phyloP scores from a whole-genome alignment of 768 basidiomycete genomes.

The Gloeostereum incarnatum region DNA sequence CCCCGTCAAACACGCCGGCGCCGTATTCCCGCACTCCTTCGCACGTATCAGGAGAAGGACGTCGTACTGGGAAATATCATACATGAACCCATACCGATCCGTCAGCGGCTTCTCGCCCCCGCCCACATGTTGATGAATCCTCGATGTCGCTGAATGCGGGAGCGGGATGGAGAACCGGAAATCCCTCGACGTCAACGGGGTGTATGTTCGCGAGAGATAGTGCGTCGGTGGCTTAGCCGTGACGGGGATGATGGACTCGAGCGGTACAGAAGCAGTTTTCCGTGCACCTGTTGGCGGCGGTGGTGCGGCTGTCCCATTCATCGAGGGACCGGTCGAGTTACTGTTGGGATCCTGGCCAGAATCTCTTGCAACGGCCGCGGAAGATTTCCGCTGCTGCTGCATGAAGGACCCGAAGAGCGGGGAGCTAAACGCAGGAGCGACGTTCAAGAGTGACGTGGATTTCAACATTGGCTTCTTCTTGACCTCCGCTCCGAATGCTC shows the following conservation, averaged over 20 bases:
- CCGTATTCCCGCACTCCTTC: conserved; percentile 61
- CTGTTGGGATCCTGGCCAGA: no score
- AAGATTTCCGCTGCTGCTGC: conserved; percentile 33
- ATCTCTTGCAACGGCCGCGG: conserved; percentile 27
- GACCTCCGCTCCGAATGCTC: conserved; percentile 29
- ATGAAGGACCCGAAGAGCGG: conserved; percentile 57
- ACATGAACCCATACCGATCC: conserved; percentile 88
- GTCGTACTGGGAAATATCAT: conserved; percentile 78
- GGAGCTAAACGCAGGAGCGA: conserved; percentile 35
- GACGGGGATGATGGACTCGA: conserved; percentile 79
- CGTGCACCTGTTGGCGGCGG: conserved; percentile 16
- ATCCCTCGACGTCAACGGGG: conserved; percentile 62
- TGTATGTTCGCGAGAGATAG: conserved; percentile 68
- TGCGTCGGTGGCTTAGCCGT: conserved; percentile 78
- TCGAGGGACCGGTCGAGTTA: not conserved
- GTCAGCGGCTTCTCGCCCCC: conserved; percentile 55
- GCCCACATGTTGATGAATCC: conserved; percentile 41
- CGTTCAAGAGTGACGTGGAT: conserved; percentile 24
- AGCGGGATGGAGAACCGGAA: conserved; percentile 66
- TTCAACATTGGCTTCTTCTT: conserved; percentile 20
- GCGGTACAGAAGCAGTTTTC: conserved; percentile 39
- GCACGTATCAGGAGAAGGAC: conserved; percentile 67
- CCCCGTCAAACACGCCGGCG: conserved; percentile 80
- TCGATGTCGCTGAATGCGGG: conserved; percentile 44
- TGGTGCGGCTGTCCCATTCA: not conserved